A percentile compares a stretch with the other conserved stretches of the same genome.
phyloP scores from a whole-genome alignment of 331 rosid genomes.

The Quercus tomentella region DNA sequence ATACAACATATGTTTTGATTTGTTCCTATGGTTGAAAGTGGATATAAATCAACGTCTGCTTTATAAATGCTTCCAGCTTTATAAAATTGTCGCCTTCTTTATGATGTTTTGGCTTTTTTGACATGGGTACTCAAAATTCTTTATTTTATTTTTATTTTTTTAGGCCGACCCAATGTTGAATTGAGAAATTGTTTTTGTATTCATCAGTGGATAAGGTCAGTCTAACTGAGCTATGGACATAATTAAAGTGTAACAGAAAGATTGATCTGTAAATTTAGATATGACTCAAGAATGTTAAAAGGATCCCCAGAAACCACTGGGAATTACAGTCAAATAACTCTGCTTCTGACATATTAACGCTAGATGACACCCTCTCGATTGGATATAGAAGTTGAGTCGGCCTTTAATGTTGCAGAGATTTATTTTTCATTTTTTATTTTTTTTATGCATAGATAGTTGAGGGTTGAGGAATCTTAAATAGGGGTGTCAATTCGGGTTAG shows the following conservation, averaged over 20 bases:
- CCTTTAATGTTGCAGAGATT: too few relatives aligned
- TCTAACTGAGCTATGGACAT: not conserved
- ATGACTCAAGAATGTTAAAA: not conserved
- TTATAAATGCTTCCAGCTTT: not conserved
- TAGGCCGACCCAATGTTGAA: not conserved
- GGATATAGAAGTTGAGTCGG: too few relatives aligned
- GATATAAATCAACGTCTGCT: not conserved
- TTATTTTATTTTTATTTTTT: not conserved
- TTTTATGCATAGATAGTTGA: too few relatives aligned
- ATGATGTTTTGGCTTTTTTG: not conserved
- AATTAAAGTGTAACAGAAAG: not conserved
- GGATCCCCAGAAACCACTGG: not conserved
- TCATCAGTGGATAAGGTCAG: not conserved
- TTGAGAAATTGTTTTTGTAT: not conserved
- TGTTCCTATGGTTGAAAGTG: not conserved
- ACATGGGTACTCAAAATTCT: not conserved
- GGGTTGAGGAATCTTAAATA: too few relatives aligned
- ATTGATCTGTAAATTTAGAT: not conserved
- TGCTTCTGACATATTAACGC: not conserved
- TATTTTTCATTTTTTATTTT: too few relatives aligned
- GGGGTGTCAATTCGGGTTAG: too few relatives aligned
- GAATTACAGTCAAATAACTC: not conserved
- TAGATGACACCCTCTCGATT: too few relatives aligned
- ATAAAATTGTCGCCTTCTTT: not conserved
- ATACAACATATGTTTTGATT: not conserved